A percentile compares a stretch with the other conserved stretches of the same genome.
Evolutionary conservation across 495 filamentous ascomycete genomes (phyloP).

Genomic region (Penicillium simplicissimum): DNA sequence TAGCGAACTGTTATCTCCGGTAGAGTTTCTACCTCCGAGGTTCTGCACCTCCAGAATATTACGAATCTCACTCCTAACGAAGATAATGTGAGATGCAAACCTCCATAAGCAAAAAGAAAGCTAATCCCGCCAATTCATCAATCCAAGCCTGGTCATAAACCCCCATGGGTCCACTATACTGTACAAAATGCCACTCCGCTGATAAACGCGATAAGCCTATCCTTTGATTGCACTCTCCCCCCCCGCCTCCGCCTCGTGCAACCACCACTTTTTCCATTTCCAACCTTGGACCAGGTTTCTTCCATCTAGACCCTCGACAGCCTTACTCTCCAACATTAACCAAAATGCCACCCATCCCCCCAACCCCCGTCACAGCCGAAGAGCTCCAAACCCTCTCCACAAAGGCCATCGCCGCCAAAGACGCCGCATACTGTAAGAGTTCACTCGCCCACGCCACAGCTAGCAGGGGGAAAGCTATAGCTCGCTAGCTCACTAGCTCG

Average conservation of each 20-base stretch:
- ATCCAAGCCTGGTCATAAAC: too few species aligned
- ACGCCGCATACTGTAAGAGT: slow-evolving; percentile 69
- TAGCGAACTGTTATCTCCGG: too few species aligned
- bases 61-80: too few species aligned
- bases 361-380: slow-evolving; percentile 24
- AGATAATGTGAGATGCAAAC: too few species aligned
- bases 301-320: neutral
- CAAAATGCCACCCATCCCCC: slow-evolving; percentile 1
- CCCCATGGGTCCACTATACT: too few species aligned
- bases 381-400: slow-evolving; percentile 63
- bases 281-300: neutral
- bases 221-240: neutral
- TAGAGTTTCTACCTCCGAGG: too few species aligned
- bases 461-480: neutral
- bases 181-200: neutral
- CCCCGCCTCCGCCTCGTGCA: neutral
- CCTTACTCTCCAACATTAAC: neutral
- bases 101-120: too few species aligned
- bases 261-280: neutral
- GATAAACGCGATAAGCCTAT: slow-evolving; percentile 2
- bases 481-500: neutral
- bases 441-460: neutral
- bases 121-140: too few species aligned
- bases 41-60: too few species aligned
- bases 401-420: slow-evolving; percentile 65